Evolutionary conservation across 129 eudicot genomes (phyloP).

Genomic region (Oenanthe sinensis): DNA sequence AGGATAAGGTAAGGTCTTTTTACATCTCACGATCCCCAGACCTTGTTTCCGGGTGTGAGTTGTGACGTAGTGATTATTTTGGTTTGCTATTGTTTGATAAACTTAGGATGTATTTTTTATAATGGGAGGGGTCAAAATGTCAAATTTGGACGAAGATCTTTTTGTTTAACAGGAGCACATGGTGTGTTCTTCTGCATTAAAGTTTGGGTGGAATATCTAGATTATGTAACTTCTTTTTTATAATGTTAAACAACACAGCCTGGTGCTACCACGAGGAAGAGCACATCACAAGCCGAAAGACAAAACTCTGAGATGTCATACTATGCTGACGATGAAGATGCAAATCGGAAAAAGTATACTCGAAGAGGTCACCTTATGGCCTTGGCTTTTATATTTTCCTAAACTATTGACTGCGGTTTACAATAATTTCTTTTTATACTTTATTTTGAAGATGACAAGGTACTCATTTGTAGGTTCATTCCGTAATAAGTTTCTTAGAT

Average conservation of each 20-base stretch:
- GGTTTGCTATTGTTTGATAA: background rate
- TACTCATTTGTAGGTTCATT: conserved; percentile 42
- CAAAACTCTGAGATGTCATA: conserved; percentile 80
- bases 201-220: background rate
- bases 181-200: background rate
- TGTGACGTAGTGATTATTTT: background rate
- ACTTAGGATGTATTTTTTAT: background rate
- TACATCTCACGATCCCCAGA: background rate
- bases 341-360: conserved; percentile 63
- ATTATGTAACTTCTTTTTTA: background rate
- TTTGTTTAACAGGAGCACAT: background rate
- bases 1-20: background rate
- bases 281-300: conserved; percentile 60
- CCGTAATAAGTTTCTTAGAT: conserved; percentile 71
- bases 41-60: background rate
- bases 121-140: background rate
- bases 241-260: conserved; percentile 35
- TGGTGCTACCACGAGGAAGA: conserved; percentile 80
- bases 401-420: background rate
- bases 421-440: background rate
- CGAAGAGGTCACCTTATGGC: conserved; percentile 58
- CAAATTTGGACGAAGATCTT: background rate
- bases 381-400: background rate
- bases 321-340: conserved; percentile 87
- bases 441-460: background rate